Conservation (phyloP, 2,329 filamentous ascomycete species). For the Trichothecium roseum region DNA sequence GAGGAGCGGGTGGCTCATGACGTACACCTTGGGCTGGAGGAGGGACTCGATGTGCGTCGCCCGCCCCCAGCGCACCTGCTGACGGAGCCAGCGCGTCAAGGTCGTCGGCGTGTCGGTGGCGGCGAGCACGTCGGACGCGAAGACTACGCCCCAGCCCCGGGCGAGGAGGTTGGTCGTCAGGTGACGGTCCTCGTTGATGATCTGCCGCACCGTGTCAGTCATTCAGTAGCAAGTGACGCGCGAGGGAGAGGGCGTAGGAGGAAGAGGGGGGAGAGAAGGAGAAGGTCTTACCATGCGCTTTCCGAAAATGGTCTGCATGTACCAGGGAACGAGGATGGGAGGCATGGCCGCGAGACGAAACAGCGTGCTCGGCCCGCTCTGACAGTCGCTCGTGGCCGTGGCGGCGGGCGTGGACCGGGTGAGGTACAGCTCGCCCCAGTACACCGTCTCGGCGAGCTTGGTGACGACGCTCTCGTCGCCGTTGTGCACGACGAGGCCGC, state of each 20-base stretch:
- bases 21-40: conserved; percentile 13
- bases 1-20: conserved; percentile 13
- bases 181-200: conserved; percentile 15
- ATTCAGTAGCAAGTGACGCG: not conserved
- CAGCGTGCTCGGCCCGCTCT: conserved; percentile 13
- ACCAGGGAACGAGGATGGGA: conserved; percentile 13
- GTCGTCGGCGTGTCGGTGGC: conserved; percentile 13
- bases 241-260: too few relatives aligned
- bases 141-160: conserved; percentile 16
- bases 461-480: conserved; percentile 10
- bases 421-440: conserved; percentile 15
- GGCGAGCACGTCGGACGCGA: conserved; percentile 15
- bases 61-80: conserved; percentile 14
- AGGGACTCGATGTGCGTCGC: conserved; percentile 14
- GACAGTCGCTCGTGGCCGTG: conserved; percentile 14
- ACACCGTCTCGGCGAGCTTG: conserved; percentile 11
- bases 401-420: conserved; percentile 12
- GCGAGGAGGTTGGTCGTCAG: conserved; percentile 14
- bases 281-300: conserved; percentile 12
- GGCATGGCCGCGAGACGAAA: conserved; percentile 13
- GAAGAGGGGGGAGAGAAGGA: too few relatives aligned
- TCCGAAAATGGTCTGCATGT: conserved; percentile 12
- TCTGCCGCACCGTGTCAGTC: conserved; percentile 4
- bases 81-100: conserved; percentile 13
- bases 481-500: conserved; percentile 13